Conservation (phyloP, 1,284 basidiomycete species). For the Tilletiopsis washingtonensis region DNA sequence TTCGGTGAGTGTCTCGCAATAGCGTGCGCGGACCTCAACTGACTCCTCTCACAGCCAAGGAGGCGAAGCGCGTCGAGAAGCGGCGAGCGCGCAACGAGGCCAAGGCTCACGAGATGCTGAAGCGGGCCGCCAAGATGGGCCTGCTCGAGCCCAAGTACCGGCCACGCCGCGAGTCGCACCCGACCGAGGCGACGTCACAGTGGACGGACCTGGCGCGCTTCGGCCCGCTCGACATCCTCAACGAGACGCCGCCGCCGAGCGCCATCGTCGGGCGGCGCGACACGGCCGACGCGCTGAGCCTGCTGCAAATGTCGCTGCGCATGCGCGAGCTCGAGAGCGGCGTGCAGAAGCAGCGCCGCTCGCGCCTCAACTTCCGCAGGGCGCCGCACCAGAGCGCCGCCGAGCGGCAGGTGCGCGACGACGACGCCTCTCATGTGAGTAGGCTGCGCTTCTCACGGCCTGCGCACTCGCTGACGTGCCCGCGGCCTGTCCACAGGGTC, state of each 20-base stretch:
- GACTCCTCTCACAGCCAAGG: too few species aligned
- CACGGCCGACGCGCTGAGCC: conserved; percentile 11
- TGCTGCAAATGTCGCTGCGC: conserved; percentile 2
- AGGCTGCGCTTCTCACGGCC: too few species aligned
- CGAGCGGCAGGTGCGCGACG: neutral
- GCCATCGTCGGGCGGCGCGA: conserved; percentile 35
- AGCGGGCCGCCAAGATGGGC: conserved; percentile 14
- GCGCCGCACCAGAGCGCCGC: conserved; percentile 1
- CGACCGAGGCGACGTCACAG: neutral
- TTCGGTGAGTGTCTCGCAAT: too few species aligned
- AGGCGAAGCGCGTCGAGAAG: conserved; percentile 11
- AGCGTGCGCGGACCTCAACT: too few species aligned
- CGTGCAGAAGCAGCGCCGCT: neutral
- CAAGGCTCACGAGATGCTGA: conserved; percentile 7
- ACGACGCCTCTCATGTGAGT: too few species aligned
- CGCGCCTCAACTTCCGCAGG: neutral
- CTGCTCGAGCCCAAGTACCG: conserved; percentile 7
- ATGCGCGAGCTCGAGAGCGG: neutral
- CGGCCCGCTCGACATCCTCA: conserved; percentile 20
- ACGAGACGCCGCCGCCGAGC: conserved; percentile 31
- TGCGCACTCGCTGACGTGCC: too few species aligned
- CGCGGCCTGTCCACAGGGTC: too few species aligned
- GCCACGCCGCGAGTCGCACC: neutral
- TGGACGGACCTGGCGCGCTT: conserved; percentile 21
- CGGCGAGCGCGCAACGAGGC: conserved; percentile 11